Conservation (phyloP, 1,139 yeast genomes). For the Pichia sorboxylosa region DNA sequence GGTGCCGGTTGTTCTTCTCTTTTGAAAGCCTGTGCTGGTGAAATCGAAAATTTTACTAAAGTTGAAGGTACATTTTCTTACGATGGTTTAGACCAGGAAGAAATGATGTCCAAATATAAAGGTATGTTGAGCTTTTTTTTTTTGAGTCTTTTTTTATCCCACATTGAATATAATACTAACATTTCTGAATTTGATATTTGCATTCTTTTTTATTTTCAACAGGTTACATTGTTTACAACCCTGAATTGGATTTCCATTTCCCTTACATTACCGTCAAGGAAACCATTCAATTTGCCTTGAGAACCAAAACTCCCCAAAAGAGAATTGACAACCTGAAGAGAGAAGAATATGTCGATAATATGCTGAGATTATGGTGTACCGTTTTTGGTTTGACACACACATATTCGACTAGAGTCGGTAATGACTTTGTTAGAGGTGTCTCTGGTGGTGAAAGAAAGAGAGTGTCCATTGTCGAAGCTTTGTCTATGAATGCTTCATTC, state of each 20-base stretch:
- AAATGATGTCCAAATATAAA: constrained; percentile 35
- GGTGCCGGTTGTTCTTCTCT: constrained; percentile 37
- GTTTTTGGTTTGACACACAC: constrained; percentile 52
- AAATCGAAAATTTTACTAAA: constrained; percentile 22
- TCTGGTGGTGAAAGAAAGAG: constrained; percentile 83
- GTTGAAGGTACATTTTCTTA: constrained; percentile 29
- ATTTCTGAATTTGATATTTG: neutral
- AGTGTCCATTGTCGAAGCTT: constrained; percentile 64
- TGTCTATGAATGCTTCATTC: constrained; percentile 48
- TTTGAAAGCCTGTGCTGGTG: constrained; percentile 29
- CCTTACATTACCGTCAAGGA: constrained; percentile 55
- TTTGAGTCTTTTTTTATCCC: neutral
- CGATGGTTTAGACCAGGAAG: constrained; percentile 39
- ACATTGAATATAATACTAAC: constrained; percentile 3
- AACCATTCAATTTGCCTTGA: constrained; percentile 49
- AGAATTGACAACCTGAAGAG: constrained; percentile 40
- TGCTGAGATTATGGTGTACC: constrained; percentile 42
- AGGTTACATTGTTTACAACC: constrained; percentile 44
- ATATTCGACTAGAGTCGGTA: constrained; percentile 41
- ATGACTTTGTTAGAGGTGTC: constrained; percentile 62
- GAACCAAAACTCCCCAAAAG: constrained; percentile 46
- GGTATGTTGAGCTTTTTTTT: constrained; percentile 39
- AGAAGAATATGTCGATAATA: constrained; percentile 34
- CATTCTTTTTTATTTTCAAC: constrained; percentile 11
- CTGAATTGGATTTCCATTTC: constrained; percentile 52